Percentiles rank a stretch among this genome's conserved stretches.
Evolutionary conservation across 768 basidiomycete genomes (phyloP).

Genomic region (Naematelia aurantialba): DNA sequence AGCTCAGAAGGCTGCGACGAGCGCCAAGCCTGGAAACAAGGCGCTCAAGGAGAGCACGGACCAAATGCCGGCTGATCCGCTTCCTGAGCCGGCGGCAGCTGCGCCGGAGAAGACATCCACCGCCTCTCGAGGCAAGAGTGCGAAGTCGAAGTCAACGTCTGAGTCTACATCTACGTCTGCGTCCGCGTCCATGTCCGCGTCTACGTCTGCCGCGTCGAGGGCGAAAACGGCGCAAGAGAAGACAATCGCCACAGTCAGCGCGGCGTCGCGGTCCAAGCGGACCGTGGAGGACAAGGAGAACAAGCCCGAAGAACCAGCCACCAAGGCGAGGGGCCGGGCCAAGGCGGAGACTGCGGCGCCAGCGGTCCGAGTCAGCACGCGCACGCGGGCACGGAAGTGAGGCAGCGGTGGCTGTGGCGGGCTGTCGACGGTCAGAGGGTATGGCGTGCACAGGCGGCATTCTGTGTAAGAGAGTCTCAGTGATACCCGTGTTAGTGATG

Average conservation of each 20-base stretch:
- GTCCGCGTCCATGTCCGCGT: too few species aligned
- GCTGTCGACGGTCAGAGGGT: too few species aligned
- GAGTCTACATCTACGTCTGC: neutral
- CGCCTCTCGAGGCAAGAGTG: too few species aligned
- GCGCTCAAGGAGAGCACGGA: neutral
- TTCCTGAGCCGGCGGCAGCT: too few species aligned
- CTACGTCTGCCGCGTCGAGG: neutral
- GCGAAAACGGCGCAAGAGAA: neutral
- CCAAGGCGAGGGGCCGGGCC: neutral
- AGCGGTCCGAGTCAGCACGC: neutral
- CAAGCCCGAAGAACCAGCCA: slow-evolving; percentile 1
- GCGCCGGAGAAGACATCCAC: too few species aligned
- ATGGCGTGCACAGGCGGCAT: too few species aligned
- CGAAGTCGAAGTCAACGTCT: too few species aligned
- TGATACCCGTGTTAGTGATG: too few species aligned
- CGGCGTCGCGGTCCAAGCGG: neutral
- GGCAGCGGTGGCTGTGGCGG: too few species aligned
- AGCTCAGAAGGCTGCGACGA: neutral
- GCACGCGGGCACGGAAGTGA: neutral
- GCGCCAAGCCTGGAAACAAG: neutral
- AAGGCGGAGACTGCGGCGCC: neutral
- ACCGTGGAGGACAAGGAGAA: slow-evolving; percentile 9
- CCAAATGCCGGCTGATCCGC: neutral
- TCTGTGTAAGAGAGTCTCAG: too few species aligned
- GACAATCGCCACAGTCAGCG: neutral